Base-by-base conservation (phyloP, 106 monocot species). In the Allium cepa region DNA sequence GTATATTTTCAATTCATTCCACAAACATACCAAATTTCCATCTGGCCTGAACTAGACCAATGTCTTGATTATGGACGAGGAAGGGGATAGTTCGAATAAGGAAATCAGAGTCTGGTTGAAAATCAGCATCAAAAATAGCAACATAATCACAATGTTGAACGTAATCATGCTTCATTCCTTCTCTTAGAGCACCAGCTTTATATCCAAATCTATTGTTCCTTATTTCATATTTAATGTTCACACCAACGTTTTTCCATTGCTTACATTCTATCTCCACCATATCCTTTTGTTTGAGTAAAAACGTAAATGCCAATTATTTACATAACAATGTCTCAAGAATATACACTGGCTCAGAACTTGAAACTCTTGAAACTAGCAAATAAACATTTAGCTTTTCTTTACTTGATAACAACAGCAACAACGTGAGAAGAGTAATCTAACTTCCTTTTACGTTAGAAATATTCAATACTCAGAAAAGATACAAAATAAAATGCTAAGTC, bases 111-210 rank as follows among this genome's bases (percentile, higher is more conserved):
- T 86, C 83, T 3, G 93, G 93, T 57, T 89, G 88, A 79, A 93
- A 93, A 86, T 93, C 93, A 59, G 93, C 76, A 73, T 93, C 93
- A 49, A 93, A 88, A 56, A 93, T 86, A 8, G 83, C 88, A 57
- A 89, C 88, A 74, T 72, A 93, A 26, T 93, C 86, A 69, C 93
- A 93, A 17, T 89, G 71, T 46, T 77, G 69, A 3, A 71, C 88
- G 72, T 93, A 89, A 17, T 67, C 75, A 66, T 79, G 75, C 18
- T 63, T 17, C 88, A 93, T 79, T 49, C 88, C 93, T 79, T 85
- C 71, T 50, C 81, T 88, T 22, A 93, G 61, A n/a, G 93, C 93
- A 46, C 88, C 93, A 64, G 93, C 88, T 57, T 93, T 93, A 65
- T 93, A 89, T 8, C 93, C 88, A 56, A 70, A 86, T 59, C 93